Percentiles rank a stretch among this genome's conserved stretches.
These are phyloP conservation scores for Penicillium palitans DNA, from an alignment of 2,329 filamentous ascomycete species.

Conservation along the genomic window DNA sequence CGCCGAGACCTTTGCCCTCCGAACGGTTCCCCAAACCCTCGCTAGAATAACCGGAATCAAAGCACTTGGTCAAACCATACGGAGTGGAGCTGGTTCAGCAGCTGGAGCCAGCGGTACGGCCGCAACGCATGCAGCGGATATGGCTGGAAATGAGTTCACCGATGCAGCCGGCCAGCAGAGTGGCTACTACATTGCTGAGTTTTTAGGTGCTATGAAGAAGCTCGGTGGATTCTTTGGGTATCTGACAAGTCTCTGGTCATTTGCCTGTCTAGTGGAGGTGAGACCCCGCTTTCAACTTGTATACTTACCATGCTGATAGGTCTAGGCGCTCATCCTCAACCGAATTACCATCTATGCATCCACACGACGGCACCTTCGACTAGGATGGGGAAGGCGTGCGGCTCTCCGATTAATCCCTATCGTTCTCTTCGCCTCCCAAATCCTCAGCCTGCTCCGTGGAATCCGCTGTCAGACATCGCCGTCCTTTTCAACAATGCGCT, in stretches of 20 bases:
- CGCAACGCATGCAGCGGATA: conserved; percentile 39
- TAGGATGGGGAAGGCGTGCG: conserved; percentile 72
- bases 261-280: conserved; percentile 79
- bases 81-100: conserved; percentile 21
- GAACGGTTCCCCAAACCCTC: conserved; percentile 36
- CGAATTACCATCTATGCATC: conserved; percentile 92
- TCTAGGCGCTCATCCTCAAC: conserved; percentile 77
- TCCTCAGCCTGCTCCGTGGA: conserved; percentile 70
- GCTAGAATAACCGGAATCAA: conserved; percentile 33
- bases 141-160: conserved; percentile 33
- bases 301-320: conserved; percentile 8
- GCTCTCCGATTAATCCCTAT: conserved; percentile 71
- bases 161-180: conserved; percentile 38
- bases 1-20: conserved; percentile 39
- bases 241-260: conserved; percentile 85
- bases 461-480: conserved; percentile 89
- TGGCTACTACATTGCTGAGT: conserved; percentile 42
- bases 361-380: conserved; percentile 73
- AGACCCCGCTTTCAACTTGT: conserved; percentile 23
- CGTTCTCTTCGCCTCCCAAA: conserved; percentile 67
- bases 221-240: conserved; percentile 88
- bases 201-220: conserved; percentile 60
- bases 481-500: conserved; percentile 67
- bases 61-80: conserved; percentile 27
- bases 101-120: conserved; percentile 40